A percentile compares a stretch with the other conserved stretches of the same genome.
phyloP scores from a whole-genome alignment of 2,329 filamentous ascomycete genomes.

The Alternaria tenuissima region DNA sequence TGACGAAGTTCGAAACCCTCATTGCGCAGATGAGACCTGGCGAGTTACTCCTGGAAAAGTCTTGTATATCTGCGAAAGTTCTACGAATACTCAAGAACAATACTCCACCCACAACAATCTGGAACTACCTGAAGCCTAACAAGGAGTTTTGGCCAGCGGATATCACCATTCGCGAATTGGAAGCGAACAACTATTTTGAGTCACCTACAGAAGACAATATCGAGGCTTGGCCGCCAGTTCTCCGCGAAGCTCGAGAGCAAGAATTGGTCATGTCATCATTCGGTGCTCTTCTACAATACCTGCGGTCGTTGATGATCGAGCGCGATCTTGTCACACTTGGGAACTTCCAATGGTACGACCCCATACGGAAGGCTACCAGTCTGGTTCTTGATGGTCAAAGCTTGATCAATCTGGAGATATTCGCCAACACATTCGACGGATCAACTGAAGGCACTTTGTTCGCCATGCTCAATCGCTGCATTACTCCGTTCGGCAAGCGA shows the following conservation, averaged over 20 bases:
- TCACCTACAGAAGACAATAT: slow-evolving; percentile 64
- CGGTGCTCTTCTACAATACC: slow-evolving; percentile 86
- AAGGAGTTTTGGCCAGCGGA: slow-evolving; percentile 94
- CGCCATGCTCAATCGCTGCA: slow-evolving; percentile 87
- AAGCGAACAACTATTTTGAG: slow-evolving; percentile 80
- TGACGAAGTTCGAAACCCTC: slow-evolving; percentile 97
- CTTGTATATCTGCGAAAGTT: slow-evolving; percentile 83
- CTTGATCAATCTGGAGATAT: slow-evolving; percentile 96
- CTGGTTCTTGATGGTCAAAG: slow-evolving; percentile 95
- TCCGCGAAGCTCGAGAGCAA: slow-evolving; percentile 77
- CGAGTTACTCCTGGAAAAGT: slow-evolving; percentile 87
- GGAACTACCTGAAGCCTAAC: slow-evolving; percentile 88
- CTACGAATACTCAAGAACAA: slow-evolving; percentile 96
- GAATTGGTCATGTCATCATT: slow-evolving; percentile 89
- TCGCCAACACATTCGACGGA: slow-evolving; percentile 90
- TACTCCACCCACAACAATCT: slow-evolving; percentile 88
- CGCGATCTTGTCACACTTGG: slow-evolving; percentile 84
- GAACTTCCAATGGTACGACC: slow-evolving; percentile 91
- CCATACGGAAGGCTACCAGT: slow-evolving; percentile 88
- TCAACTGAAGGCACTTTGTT: slow-evolving; percentile 87
- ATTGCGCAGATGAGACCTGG: slow-evolving; percentile 90
- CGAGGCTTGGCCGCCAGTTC: slow-evolving; percentile 78
- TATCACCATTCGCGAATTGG: slow-evolving; percentile 80
- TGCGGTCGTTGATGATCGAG: slow-evolving; percentile 85
- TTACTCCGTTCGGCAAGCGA: slow-evolving; percentile 96